These are phyloP conservation scores for Rhynchospora tenuis DNA, from an alignment of 176 grass and related monocot species.

Conservation along the genomic window DNA sequence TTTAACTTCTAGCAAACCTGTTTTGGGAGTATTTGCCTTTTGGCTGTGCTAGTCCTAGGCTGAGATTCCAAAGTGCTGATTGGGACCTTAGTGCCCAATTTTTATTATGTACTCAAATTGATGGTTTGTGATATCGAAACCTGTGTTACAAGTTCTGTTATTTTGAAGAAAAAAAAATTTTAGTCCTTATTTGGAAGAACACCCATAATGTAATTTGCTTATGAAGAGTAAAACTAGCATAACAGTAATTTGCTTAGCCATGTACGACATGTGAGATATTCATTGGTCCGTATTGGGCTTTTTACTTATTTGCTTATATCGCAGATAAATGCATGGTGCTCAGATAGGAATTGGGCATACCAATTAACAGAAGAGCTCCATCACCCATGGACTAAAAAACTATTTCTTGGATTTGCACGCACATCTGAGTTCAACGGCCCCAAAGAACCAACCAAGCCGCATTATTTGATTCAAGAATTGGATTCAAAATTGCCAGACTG, in stretches of 20 bases:
- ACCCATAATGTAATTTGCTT: too few relatives aligned
- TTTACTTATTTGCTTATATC: neutral
- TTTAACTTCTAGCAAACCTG: neutral
- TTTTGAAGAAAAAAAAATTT: too few relatives aligned
- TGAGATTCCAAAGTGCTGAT: neutral
- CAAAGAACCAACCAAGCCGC: conserved; percentile 44
- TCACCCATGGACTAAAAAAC: conserved; percentile 89
- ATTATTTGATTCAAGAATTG: conserved; percentile 85
- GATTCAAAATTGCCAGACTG: conserved; percentile 39
- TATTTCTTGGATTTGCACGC: conserved; percentile 88
- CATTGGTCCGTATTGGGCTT: conserved; percentile 2
- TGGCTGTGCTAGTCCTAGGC: neutral
- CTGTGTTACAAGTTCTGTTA: neutral
- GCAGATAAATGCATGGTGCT: conserved; percentile 70
- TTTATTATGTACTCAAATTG: conserved; percentile 1
- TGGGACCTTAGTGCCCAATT: neutral
- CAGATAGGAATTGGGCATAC: conserved; percentile 84
- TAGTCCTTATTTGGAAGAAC: too few relatives aligned
- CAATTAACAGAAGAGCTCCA: conserved; percentile 81
- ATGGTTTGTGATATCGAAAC: neutral
- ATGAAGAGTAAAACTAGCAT: neutral
- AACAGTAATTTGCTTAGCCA: neutral
- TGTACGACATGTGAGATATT: conserved; percentile 1
- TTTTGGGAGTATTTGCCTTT: neutral
- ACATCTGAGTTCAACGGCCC: conserved; percentile 96